Evolutionary conservation across 441 rosid genomes (phyloP), one percentile per base, ranked within the genome.

Genomic region (Euphorbia schlechtendalii): DNA sequence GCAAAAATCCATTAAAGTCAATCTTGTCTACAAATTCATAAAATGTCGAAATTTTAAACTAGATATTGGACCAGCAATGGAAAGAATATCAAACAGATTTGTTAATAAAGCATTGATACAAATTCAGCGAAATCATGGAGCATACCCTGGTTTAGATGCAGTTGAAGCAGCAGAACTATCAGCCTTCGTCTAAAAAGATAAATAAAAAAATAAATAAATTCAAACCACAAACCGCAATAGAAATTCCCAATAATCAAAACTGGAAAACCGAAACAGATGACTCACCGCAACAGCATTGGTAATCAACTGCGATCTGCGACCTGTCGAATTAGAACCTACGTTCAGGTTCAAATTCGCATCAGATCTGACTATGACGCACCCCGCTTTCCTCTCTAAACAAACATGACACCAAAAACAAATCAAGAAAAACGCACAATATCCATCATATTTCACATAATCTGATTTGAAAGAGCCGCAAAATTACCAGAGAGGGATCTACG

Each of bases 251-350:
- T 58, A 28, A 0, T n/a, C 17, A 61, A 10, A 55, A 49, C 4
- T 20, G 36, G 14, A 17, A 43, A 45, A 65, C n/a, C 15, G 21
- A n/a, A 17, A 34, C 28, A 56, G 25, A 67, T 14, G 9, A 68
- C 34, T 78, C 57, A 84, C 95, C 4, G 92, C 91, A 76, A 88
- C 86, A 65, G 92, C 95, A 78, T 81, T 81, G 59, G 84, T 51
- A 69, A 77, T 71, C 74, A 80, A 65, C 25, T 73, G 76, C 28
- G 71, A 73, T 61, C 82, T 78, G 49, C 81, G 76, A 69, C 55
- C 65, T 54, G 58, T 72, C 5, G 68, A 28, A 36, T 60, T 68
- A 10, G 79, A 74, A 72, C 68, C 73, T 4, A 73, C 41, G 61
- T 64, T 75, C 51, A 76, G 5, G 58, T 69, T 76, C 32, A 52